Conservation (phyloP, 495 filamentous ascomycete species). For the Emericellopsis terricola region DNA sequence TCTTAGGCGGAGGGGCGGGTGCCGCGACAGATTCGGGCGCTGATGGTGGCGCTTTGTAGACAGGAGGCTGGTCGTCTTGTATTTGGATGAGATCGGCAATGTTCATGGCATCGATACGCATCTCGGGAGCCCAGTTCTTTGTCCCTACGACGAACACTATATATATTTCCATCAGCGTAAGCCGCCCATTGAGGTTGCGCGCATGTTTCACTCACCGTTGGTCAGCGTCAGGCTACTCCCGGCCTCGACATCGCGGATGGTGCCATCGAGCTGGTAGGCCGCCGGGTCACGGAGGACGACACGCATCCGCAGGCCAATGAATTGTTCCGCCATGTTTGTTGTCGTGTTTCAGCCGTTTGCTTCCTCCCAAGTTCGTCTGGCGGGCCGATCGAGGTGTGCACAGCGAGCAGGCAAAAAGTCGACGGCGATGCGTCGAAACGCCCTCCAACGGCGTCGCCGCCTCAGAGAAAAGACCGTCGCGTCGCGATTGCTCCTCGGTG, state of each 20-base stretch:
- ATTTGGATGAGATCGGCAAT: slow-evolving; percentile 20
- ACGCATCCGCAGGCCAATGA: slow-evolving; percentile 63
- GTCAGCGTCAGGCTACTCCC: slow-evolving; percentile 56
- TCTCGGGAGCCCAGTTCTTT: slow-evolving; percentile 14
- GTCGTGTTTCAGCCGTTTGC: too few species aligned
- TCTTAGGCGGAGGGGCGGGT: slow-evolving; percentile 4
- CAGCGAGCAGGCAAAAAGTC: too few species aligned
- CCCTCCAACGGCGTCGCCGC: too few species aligned
- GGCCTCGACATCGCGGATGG: slow-evolving; percentile 50
- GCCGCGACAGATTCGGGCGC: slow-evolving; percentile 1
- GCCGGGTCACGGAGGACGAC: slow-evolving; percentile 54
- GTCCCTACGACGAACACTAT: slow-evolving; percentile 9
- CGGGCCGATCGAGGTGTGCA: too few species aligned
- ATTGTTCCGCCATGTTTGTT: slow-evolving; percentile 30
- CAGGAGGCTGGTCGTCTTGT: slow-evolving; percentile 4
- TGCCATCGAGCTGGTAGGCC: slow-evolving; percentile 48
- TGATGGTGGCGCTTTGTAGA: not conserved
- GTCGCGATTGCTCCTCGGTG: too few species aligned
- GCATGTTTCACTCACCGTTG: slow-evolving; percentile 67
- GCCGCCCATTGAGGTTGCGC: too few species aligned
- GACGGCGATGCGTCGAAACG: too few species aligned
- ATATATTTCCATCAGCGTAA: too few species aligned
- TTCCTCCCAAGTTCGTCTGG: too few species aligned
- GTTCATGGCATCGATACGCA: slow-evolving; percentile 17
- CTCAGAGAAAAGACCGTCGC: too few species aligned